Evolutionary conservation across 345 rosid genomes (phyloP).

Genomic region (Eucalyptus brandiana): DNA sequence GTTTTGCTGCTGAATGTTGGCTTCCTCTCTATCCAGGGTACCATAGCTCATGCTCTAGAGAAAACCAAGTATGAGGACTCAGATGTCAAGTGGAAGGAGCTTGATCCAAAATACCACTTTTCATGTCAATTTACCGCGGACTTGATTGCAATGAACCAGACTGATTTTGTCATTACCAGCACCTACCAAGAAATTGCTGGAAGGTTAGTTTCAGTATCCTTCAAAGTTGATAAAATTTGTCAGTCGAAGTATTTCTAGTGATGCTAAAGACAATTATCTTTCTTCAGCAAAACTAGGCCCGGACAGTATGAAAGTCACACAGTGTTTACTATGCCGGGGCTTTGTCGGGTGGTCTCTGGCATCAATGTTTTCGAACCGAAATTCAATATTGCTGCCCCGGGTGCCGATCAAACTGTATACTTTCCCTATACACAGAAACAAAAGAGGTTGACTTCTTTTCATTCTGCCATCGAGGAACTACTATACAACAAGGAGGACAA

Average conservation of each 20-base stretch:
- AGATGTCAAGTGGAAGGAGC: constrained; percentile 79
- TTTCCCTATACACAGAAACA: constrained; percentile 55
- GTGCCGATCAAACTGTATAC: constrained; percentile 94
- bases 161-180: constrained; percentile 86
- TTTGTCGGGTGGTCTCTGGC: constrained; percentile 80
- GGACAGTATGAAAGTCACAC: constrained; percentile 93
- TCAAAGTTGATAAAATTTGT: background rate
- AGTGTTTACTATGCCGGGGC: constrained; percentile 87
- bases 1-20: background rate
- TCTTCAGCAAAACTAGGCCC: constrained; percentile 53
- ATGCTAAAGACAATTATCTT: background rate
- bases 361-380: constrained; percentile 85
- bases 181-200: constrained; percentile 97
- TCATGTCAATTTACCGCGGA: constrained; percentile 95
- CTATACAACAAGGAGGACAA: constrained; percentile 56
- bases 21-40: constrained; percentile 25
- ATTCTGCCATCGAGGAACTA: constrained; percentile 69
- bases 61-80: constrained; percentile 90
- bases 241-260: background rate
- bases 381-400: constrained; percentile 91
- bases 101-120: constrained; percentile 82
- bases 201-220: constrained; percentile 28
- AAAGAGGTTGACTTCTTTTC: constrained; percentile 40
- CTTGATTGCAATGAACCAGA: constrained; percentile 64
- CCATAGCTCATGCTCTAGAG: constrained; percentile 92